phyloP scores from a whole-genome alignment of 306 rosid species.

The Spatholobus suberectus region DNA sequence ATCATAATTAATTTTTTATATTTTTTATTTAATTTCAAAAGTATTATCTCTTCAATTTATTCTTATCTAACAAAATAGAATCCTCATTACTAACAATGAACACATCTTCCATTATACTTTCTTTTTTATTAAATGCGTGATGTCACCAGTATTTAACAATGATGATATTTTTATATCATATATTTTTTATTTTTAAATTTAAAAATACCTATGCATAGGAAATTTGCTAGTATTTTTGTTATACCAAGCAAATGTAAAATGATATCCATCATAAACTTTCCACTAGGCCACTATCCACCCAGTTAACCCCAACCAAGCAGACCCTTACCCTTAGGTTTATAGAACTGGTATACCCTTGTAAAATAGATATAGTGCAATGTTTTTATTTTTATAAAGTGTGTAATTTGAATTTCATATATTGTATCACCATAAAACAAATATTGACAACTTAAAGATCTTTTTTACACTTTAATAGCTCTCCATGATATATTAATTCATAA shows the following conservation, averaged over 20 bases:
- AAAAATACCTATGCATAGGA: too few relatives aligned
- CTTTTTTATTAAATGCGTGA: background rate
- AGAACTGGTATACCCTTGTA: background rate
- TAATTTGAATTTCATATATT: constrained; percentile 8
- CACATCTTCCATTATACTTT: background rate
- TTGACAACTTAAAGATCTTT: background rate
- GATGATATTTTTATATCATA: too few relatives aligned
- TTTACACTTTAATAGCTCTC: constrained; percentile 18
- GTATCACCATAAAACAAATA: constrained; percentile 6
- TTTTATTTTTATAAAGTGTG: background rate
- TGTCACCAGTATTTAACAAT: background rate
- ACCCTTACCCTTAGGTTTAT: background rate
- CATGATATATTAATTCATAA: constrained; percentile 26
- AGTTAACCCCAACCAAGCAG: background rate
- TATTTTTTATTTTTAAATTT: too few relatives aligned
- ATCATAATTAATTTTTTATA: background rate
- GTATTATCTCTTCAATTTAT: too few relatives aligned
- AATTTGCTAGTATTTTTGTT: background rate
- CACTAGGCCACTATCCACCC: background rate
- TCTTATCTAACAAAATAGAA: background rate
- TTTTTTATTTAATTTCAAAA: too few relatives aligned
- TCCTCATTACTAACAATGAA: background rate
- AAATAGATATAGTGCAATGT: background rate
- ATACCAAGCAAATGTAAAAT: background rate
- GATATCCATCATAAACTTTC: constrained; percentile 19